phyloP scores from a whole-genome alignment of 805 yeast genomes.

The Babjeviella inositovora region DNA sequence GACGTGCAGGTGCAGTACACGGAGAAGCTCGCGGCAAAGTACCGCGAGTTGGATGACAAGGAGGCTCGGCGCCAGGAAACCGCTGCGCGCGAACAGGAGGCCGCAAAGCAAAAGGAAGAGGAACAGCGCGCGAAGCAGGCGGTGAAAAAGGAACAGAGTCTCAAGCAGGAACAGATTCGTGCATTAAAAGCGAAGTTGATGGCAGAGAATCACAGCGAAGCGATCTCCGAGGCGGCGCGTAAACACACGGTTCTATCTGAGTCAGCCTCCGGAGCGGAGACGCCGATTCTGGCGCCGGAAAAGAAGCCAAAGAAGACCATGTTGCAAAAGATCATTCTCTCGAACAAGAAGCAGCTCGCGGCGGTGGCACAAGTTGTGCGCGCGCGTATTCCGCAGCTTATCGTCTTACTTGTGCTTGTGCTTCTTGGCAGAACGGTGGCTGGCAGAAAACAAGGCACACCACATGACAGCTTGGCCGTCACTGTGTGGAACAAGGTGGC shows the following conservation, averaged over 20 bases:
- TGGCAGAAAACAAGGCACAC: too few relatives aligned
- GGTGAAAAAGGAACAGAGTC: not conserved
- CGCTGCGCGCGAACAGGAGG: not conserved
- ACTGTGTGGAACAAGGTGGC: too few relatives aligned
- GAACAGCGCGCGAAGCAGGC: not conserved
- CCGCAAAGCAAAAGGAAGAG: slow-evolving; percentile 1
- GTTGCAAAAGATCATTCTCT: too few relatives aligned
- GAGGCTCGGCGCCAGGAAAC: not conserved
- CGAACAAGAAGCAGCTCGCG: too few relatives aligned
- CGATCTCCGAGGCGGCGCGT: not conserved
- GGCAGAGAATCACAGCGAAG: not conserved
- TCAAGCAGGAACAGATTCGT: not conserved
- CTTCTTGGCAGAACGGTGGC: too few relatives aligned
- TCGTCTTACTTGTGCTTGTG: too few relatives aligned
- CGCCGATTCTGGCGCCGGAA: not conserved
- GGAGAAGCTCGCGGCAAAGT: not conserved
- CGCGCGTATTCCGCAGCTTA: too few relatives aligned
- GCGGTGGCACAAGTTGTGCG: too few relatives aligned
- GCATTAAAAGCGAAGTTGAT: not conserved
- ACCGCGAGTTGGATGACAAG: not conserved
- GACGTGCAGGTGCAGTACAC: not conserved
- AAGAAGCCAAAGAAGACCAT: not conserved
- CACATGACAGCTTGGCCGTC: too few relatives aligned
- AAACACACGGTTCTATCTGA: too few relatives aligned
- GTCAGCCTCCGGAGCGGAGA: not conserved